A percentile compares a stretch with the other conserved stretches of the same genome.
Evolutionary conservation across 345 rosid genomes (phyloP).

Genomic region (Heritiera fomes): DNA sequence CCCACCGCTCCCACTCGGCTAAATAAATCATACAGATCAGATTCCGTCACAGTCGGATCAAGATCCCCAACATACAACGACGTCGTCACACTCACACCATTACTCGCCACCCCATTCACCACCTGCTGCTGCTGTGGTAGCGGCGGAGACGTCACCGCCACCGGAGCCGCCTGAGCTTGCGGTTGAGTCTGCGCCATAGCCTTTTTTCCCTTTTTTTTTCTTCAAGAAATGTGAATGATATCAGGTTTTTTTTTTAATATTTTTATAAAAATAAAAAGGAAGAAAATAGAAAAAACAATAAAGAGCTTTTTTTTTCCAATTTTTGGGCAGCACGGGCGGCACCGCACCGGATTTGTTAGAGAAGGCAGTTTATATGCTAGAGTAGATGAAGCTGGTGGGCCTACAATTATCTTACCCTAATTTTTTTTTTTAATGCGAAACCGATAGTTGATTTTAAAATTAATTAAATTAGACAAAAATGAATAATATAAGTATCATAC

Average conservation of each 20-base stretch:
- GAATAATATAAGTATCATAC: too few species aligned
- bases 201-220: background rate
- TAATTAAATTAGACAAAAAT: too few species aligned
- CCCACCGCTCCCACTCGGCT: slow-evolving; percentile 54
- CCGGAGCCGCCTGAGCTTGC: slow-evolving; percentile 28
- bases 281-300: background rate
- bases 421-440: background rate
- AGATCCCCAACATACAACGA: slow-evolving; percentile 85
- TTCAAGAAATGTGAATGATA: background rate
- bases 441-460: background rate
- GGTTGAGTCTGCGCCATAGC: slow-evolving; percentile 48
- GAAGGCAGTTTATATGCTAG: slow-evolving; percentile 13
- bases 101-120: slow-evolving; percentile 30
- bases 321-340: slow-evolving; percentile 40
- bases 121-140: slow-evolving; percentile 14
- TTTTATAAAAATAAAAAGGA: background rate
- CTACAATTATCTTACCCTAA: slow-evolving; percentile 22
- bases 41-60: slow-evolving; percentile 60
- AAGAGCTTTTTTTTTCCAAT: background rate
- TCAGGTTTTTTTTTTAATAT: background rate
- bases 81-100: slow-evolving; percentile 39
- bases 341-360: slow-evolving; percentile 26
- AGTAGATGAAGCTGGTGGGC: background rate
- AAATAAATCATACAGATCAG: slow-evolving; percentile 72
- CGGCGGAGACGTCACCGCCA: slow-evolving; percentile 12